phyloP scores from a whole-genome alignment of 2,329 filamentous ascomycete species.

The Lasiodiplodia theobromae region DNA sequence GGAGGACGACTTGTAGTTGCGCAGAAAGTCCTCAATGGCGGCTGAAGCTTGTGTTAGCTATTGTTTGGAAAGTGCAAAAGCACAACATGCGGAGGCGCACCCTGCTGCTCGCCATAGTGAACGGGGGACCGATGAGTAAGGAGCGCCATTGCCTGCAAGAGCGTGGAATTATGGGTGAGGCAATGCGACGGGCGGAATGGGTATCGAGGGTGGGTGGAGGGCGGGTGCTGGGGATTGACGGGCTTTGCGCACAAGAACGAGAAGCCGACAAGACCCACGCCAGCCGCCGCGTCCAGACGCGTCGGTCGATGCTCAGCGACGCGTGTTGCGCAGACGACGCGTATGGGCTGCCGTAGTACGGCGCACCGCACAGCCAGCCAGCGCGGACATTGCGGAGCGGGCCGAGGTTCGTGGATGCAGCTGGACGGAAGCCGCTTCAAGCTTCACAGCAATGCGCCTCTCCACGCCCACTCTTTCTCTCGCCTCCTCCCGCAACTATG shows the following conservation, averaged over 20 bases:
- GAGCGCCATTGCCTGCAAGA: constrained; percentile 74
- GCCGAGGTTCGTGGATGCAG: constrained; percentile 30
- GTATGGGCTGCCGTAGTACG: not conserved
- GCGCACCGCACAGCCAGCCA: not conserved
- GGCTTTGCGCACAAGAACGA: constrained; percentile 27
- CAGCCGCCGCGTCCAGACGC: constrained; percentile 17
- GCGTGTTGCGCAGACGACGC: constrained; percentile 5
- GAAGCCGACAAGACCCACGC: constrained; percentile 12
- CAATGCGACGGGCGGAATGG: constrained; percentile 3
- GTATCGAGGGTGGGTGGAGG: not conserved
- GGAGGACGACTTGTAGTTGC: constrained; percentile 84
- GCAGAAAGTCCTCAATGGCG: constrained; percentile 87
- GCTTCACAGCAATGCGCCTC: constrained; percentile 28
- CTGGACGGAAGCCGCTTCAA: constrained; percentile 30
- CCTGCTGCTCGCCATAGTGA: constrained; percentile 86
- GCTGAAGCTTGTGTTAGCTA: constrained; percentile 57
- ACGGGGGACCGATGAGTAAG: constrained; percentile 79
- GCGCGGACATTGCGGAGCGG: constrained; percentile 29
- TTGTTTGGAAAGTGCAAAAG: constrained; percentile 29
- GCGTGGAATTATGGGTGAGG: not conserved
- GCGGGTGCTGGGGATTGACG: constrained; percentile 3
- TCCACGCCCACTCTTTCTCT: constrained; percentile 26
- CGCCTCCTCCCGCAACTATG: constrained; percentile 36
- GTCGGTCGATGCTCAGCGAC: not conserved
- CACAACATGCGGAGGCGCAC: constrained; percentile 57